A percentile compares a stretch with the other conserved stretches of the same genome.
Evolutionary conservation across 2,329 filamentous ascomycete genomes (phyloP).

Genomic region (Aspergillus hiratsukae): DNA sequence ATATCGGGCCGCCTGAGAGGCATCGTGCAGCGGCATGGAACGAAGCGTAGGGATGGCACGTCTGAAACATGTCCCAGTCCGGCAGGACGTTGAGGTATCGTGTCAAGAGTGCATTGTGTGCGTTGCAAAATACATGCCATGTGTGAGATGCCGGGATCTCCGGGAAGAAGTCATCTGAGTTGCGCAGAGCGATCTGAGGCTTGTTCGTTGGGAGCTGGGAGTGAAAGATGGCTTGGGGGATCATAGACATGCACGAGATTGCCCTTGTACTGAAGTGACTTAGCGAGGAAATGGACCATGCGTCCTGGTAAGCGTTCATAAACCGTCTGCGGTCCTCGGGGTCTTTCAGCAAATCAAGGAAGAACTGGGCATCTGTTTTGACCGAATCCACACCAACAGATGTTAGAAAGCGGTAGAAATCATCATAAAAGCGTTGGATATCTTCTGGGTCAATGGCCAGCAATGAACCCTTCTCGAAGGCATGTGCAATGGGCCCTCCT

Average conservation of each 20-base stretch:
- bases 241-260: constrained; percentile 93
- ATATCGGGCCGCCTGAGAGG: constrained; percentile 85
- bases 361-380: constrained; percentile 91
- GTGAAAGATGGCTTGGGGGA: constrained; percentile 80
- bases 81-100: constrained; percentile 82
- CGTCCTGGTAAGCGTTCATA: constrained; percentile 73
- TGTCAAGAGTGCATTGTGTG: constrained; percentile 78
- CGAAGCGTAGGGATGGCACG: constrained; percentile 63
- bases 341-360: constrained; percentile 69
- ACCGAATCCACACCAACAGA: constrained; percentile 75
- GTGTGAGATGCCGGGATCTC: constrained; percentile 74
- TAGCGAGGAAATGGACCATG: constrained; percentile 74
- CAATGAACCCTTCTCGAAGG: constrained; percentile 51
- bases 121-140: constrained; percentile 95
- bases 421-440: constrained; percentile 72
- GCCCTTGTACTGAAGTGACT: constrained; percentile 71
- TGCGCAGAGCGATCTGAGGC: constrained; percentile 70
- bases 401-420: constrained; percentile 82
- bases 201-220: constrained; percentile 73
- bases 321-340: constrained; percentile 67
- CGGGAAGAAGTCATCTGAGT: constrained; percentile 88
- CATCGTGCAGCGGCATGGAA: constrained; percentile 90
- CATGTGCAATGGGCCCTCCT: constrained; percentile 40
- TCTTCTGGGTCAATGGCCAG: constrained; percentile 71
- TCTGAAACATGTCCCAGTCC: constrained; percentile 76